Percentiles rank a stretch among this genome's conserved stretches.
These are phyloP conservation scores for Scenedesmus sp. DNA, from an alignment of 163 green algal genomes.

Conservation along the genomic window DNA sequence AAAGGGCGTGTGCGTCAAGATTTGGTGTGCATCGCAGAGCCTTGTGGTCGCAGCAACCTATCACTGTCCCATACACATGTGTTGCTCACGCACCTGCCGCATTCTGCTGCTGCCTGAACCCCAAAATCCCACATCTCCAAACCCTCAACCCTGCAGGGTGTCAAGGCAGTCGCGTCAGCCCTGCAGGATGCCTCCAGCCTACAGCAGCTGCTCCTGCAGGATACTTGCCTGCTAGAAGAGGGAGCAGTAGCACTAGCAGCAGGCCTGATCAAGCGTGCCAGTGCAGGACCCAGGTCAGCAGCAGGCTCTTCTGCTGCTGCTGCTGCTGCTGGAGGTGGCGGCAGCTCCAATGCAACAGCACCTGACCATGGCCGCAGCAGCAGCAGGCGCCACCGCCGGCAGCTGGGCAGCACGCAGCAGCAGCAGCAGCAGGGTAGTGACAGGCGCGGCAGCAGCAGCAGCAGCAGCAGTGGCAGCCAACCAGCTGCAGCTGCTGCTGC, in stretches of 20 bases:
- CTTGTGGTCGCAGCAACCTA: too few species aligned
- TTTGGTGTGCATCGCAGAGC: too few species aligned
- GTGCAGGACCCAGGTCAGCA: neutral
- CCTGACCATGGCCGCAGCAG: neutral
- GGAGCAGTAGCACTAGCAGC: constrained; percentile 12
- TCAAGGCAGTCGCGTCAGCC: constrained; percentile 27
- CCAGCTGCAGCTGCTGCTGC: neutral
- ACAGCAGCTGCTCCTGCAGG: constrained; percentile 18
- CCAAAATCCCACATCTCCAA: neutral
- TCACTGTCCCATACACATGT: neutral
- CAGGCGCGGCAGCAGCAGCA: neutral
- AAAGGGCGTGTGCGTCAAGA: too few species aligned
- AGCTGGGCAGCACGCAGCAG: neutral
- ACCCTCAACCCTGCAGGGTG: neutral
- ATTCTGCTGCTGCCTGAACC: neutral
- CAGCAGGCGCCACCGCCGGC: constrained; percentile 10
- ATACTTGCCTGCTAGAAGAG: constrained; percentile 24
- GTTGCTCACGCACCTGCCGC: neutral
- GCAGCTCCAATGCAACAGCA: neutral
- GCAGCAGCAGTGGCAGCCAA: neutral
- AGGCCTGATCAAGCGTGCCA: neutral
- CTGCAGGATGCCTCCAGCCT: constrained; percentile 27
- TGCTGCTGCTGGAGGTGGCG: neutral
- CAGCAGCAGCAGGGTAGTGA: neutral
- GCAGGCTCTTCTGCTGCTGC: neutral